phyloP scores from a whole-genome alignment of 352 stramenopile genomes.

The Globisporangium polare region DNA sequence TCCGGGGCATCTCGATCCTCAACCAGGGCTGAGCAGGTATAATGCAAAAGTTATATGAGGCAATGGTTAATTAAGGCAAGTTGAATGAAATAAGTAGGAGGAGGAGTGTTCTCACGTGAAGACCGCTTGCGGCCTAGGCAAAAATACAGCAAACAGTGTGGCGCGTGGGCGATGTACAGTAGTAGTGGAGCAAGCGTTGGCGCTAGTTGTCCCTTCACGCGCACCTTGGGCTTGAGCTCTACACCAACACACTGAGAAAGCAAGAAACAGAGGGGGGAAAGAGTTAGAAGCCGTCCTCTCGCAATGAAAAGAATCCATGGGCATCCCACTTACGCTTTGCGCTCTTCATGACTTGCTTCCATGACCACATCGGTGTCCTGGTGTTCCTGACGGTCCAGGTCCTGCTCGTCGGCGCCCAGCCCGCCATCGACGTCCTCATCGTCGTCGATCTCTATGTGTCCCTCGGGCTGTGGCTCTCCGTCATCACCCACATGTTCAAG shows the following conservation, averaged over 20 bases:
- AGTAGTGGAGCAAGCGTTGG: neutral
- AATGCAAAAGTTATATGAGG: neutral
- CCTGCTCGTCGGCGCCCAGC: slow-evolving; percentile 1
- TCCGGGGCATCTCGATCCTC: slow-evolving; percentile 10
- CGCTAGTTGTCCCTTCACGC: neutral
- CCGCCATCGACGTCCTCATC: neutral
- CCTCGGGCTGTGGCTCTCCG: neutral
- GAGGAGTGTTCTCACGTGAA: neutral
- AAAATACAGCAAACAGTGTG: neutral
- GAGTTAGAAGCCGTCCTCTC: neutral
- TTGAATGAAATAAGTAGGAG: neutral
- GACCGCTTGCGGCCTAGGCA: neutral
- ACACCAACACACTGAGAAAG: neutral
- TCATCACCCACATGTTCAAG: slow-evolving; percentile 16
- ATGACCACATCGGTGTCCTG: neutral
- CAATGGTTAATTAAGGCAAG: neutral
- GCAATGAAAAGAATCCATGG: neutral
- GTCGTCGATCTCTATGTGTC: slow-evolving; percentile 11
- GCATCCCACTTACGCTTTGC: slow-evolving; percentile 13
- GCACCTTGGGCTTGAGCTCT: neutral
- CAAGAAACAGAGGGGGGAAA: neutral
- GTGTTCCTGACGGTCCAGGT: neutral
- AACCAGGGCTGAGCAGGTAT: neutral
- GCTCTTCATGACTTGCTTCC: slow-evolving; percentile 1
- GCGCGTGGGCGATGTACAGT: neutral